Evolutionary conservation across 2,329 filamentous ascomycete species (phyloP), one percentile per base, ranked within the genome.

Genomic region (Xylariaceae sp.): DNA sequence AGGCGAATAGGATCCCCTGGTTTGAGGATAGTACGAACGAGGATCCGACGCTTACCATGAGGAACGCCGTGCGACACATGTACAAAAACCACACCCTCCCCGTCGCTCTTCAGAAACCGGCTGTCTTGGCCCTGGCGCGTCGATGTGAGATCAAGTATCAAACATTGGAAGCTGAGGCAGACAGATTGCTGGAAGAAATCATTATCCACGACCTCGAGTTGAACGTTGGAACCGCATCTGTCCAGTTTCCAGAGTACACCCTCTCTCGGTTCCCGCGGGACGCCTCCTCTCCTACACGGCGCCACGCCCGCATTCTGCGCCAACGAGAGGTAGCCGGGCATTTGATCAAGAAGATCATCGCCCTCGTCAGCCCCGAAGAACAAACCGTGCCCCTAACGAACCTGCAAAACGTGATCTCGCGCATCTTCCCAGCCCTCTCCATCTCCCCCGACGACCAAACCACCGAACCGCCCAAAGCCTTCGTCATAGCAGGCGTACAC

Each of bases 11-110:
- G 0, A 75, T 95, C 8, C 75, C 77, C 0, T 97, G 90, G 88
- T 89, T 91, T 63, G 90, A 94, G 71, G 94, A 99, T 71, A 76
- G 79, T 48, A 97, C 92, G 1, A 99, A 99, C 69, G 73, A 78
- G 13, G 88, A 97, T 68, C 81, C 79, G 7, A 91, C 87, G 0
- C 75, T 95, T 60, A 96, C 94, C 0, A 75, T 81, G 50, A 84
- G 94, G 44, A 99, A 99, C 69, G 86, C 93, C 0, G 78, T 97
- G 44, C 84, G 93, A 37, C 77, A 88, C 71, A 72, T 96, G 49
- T 79, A 83, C 17, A 75, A 78, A 30, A 74, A 80, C 3, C 74
- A 86, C 59, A 69, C 72, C 2, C 75, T 97, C 3, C 93, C 94
- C 0, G 72, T 72, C 8, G 90, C 92, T 0, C 75, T 97, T 2